Evolutionary conservation across 2,329 filamentous ascomycete species (phyloP).

Genomic region (Colletotrichum scovillei): DNA sequence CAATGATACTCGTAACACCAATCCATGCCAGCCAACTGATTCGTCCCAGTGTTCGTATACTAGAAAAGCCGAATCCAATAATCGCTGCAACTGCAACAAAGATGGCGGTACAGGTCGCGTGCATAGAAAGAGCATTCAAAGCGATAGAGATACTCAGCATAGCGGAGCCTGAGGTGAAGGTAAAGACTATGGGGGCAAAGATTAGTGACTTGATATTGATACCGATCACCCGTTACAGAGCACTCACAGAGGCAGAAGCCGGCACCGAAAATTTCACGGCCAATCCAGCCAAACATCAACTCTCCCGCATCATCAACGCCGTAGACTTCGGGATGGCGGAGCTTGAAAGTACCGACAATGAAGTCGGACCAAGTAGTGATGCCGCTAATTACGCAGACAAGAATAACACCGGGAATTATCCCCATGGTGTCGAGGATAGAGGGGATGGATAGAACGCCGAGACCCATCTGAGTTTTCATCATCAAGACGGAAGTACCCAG

Average conservation of each 20-base stretch:
- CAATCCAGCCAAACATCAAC: constrained; percentile 58
- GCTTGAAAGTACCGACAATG: constrained; percentile 60
- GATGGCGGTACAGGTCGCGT: constrained; percentile 51
- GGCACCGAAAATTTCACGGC: constrained; percentile 54
- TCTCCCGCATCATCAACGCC: constrained; percentile 62
- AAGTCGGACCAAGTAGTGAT: constrained; percentile 62
- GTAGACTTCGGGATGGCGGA: constrained; percentile 60
- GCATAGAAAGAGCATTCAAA: constrained; percentile 51
- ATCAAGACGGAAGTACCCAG: constrained; percentile 54
- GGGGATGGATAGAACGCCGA: constrained; percentile 60
- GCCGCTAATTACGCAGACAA: constrained; percentile 49
- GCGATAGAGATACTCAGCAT: constrained; percentile 53
- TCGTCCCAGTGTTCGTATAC: constrained; percentile 44
- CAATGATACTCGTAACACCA: constrained; percentile 37
- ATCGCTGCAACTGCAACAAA: constrained; percentile 50
- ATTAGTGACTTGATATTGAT: too few species aligned
- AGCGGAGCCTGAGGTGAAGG: constrained; percentile 48
- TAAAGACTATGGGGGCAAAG: constrained; percentile 27
- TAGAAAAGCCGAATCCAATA: constrained; percentile 43
- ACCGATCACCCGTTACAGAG: too few species aligned
- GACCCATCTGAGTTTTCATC: constrained; percentile 57
- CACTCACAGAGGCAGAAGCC: constrained; percentile 47
- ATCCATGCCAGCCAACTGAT: constrained; percentile 49
- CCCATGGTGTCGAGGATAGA: constrained; percentile 56
- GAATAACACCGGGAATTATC: constrained; percentile 58